Evolutionary conservation across 1,284 basidiomycete genomes (phyloP), one percentile per base, ranked within the genome.

Genomic region (Ganoderma sinense): DNA sequence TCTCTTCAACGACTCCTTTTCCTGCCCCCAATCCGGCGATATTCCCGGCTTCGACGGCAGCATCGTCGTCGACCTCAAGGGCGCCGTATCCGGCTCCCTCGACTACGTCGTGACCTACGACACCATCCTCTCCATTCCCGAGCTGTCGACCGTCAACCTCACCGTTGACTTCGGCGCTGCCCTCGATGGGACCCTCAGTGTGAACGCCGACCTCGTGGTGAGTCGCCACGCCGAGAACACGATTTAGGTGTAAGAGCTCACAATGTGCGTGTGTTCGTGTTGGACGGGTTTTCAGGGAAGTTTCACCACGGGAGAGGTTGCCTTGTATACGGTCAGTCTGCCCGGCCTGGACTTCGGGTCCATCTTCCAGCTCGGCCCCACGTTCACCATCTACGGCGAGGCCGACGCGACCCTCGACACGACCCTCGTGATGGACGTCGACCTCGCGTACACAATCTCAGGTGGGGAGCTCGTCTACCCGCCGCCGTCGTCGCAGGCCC

Each of bases 381-480:
- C 75, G 14, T 81, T 84, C 76, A 65, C 71, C 40, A 62, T 84
- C 58, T 74, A 75, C 23, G 80, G 67, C 2, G 62, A 80, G 45
- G 77, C 76, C 11, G 74, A 65, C 14, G 76, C 74, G 2, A 65
- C 69, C 2, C 73, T 87, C n/a, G 82, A 83, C 39, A 64, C 82
- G 31, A 77, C 80, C 60, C 78, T 84, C 58, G 81, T 83, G 70
- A 63, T 84, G 59, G 80, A 69, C 4, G 81, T 87, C 53, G 84
- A 80, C 29, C 72, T 87, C 23, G 63, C 71, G 20, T 78, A 79
- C 60, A 73, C 68, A 16, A 62, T 80, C 62, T 67, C 71, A 31
- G 78, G 82, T 13, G 84, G 82, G 1, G 74, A 83, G 62, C 73
- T 86, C 31, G 77, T 81, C 62, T 87, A 86, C 80, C 86, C 86